Base-by-base conservation (phyloP, 2,329 filamentous ascomycete species). In the Ascosphaera aggregata region DNA sequence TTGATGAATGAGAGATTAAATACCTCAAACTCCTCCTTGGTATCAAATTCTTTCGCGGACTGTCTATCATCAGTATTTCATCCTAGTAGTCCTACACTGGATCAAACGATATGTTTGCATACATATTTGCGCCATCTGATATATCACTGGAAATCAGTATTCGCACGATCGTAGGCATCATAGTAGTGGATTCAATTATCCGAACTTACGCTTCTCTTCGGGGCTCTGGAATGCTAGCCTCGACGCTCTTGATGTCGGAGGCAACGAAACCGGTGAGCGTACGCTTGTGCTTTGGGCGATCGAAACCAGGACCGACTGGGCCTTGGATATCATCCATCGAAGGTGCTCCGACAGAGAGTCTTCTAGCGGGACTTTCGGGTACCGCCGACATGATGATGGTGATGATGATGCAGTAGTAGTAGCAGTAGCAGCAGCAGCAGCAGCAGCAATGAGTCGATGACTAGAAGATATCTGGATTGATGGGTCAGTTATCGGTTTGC, bases 181-280 rank as follows among this genome's bases (percentile, higher is more conserved):
- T 37, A 32, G n/a, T 34, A 13, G 32, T 36, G 35, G 15, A 41
- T 37, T 39, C 35, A 34, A 22, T 24, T n/a, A n/a, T n/a, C 7
- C 11, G 11, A 11, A 40, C 36, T 37, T 68, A 92, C 54, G 81
- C 80, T 50, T 72, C 80, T 46, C 85, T 75, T 64, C 91, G 76
- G 24, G 76, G 73, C 57, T 94, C 85, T 36, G 86, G 86, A 52
- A 95, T 92, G 43, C 62, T 73, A 64, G 84, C 82, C 63, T 95
- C 85, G 37, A 95, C 81, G 50, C 62, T 77, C 65, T 93, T 94
- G 65, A 94, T 94, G 54, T 98, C 89, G 27, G 71, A 66, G 19
- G 84, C 70, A 24, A 84, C 85, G 54, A 95, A 89, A 7, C 89
- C 89, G 8, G 89, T 98, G 47, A 80, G 80, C n/a, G 86, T 95